A percentile compares a stretch with the other conserved stretches of the same genome.
Conservation (phyloP, 805 yeast species). For the Lachancea meyersii region DNA sequence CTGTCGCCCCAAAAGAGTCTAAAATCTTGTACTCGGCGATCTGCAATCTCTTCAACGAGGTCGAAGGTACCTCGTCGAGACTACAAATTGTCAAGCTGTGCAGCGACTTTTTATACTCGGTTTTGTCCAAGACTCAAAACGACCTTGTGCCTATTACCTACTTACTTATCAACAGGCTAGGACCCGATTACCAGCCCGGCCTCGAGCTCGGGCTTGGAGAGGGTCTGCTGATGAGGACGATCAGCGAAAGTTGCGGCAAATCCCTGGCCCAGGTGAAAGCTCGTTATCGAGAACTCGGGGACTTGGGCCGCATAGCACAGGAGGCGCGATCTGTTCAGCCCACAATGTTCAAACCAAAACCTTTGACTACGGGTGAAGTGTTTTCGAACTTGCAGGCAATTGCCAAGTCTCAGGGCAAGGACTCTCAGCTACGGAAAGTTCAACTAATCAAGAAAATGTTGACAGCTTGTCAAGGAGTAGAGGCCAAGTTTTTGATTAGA, state of each 20-base stretch:
- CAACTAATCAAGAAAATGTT: conserved; percentile 75
- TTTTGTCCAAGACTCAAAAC: conserved; percentile 48
- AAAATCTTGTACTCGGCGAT: conserved; percentile 34
- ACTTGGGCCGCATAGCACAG: conserved; percentile 83
- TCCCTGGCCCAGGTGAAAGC: conserved; percentile 60
- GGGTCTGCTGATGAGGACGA: conserved; percentile 76
- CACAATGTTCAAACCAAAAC: conserved; percentile 87
- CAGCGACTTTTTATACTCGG: conserved; percentile 62
- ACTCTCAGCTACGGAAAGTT: conserved; percentile 74
- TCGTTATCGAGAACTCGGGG: conserved; percentile 78
- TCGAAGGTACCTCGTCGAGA: conserved; percentile 78
- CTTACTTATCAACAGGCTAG: conserved; percentile 78
- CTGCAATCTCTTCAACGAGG: conserved; percentile 62
- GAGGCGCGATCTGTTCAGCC: conserved; percentile 79
- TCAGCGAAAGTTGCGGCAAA: conserved; percentile 86
- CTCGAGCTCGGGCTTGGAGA: conserved; percentile 93
- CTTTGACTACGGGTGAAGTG: conserved; percentile 66
- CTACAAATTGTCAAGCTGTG: conserved; percentile 73
- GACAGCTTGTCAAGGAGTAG: conserved; percentile 77
- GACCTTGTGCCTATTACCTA: conserved; percentile 69
- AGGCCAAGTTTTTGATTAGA: conserved; percentile 85
- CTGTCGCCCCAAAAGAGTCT: conserved; percentile 5
- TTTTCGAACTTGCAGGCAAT: conserved; percentile 69
- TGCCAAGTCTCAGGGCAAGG: conserved; percentile 71
- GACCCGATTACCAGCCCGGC: conserved; percentile 90